Base-by-base conservation (phyloP, 129 eudicot genomes). In the Flaveria trinervia region DNA sequence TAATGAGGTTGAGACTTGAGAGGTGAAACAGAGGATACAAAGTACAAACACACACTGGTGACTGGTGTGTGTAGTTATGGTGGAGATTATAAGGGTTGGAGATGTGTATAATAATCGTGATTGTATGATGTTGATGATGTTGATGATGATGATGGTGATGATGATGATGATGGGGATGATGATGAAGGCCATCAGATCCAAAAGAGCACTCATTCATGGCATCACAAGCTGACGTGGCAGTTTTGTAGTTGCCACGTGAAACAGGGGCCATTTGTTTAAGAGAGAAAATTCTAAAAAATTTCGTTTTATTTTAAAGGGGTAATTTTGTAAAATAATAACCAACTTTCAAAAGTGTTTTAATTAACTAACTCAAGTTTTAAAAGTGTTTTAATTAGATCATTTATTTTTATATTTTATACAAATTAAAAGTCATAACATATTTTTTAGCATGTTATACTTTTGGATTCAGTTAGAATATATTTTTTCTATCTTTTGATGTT, bases 221-320 rank as follows among this genome's bases (percentile, higher is more conserved):
- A 69, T 72, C 77, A 70, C 9, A 30, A 68, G 17, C 73, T 60
- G 84, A 81, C 77, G 84, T 81, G 84, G 84, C 81, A 15, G 13
- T 23, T 43, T 69, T 48, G 20, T 75, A 75, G 72, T 30, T 81
- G 84, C 77, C 84, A 75, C 81, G 84, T 81, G 84, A 69, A 64
- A 49, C 75, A 55, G 71, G 66, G 60, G 4, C 13, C 14, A 20
- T 15, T 9, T 57, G 54, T 2, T 46, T 30, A 30, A 30, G 0
- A 4, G 36, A 30, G 3, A 28, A 30, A 30, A 30, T 30, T 30
- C 36, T 3, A 30, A 30, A 30, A 30, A 30, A 4, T 0, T 30
- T 0, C 36, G 5, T 30, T 30, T 30, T 30, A 20, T 20, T 20
- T n/a, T n/a, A n/a, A n/a, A n/a, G n/a, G n/a, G n/a, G n/a, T n/a